phyloP scores from a whole-genome alignment of 169 alveolate genomes.

The Besnoitia besnoiti region DNA sequence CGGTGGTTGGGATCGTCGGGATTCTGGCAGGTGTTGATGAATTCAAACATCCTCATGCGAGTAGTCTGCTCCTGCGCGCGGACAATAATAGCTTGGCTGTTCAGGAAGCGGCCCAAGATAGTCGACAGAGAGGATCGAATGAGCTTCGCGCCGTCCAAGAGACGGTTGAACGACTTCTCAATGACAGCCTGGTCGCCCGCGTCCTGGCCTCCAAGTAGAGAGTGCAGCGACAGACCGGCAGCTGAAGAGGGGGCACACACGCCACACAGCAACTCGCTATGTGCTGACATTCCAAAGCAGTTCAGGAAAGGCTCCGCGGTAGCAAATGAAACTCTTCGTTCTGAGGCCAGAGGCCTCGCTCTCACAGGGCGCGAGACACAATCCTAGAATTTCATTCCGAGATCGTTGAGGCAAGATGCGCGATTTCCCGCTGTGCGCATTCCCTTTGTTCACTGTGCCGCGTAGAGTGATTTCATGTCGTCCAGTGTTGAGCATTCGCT shows the following conservation, averaged over 20 bases:
- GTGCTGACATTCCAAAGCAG: too few species aligned
- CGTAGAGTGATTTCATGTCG: too few species aligned
- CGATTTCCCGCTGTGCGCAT: too few species aligned
- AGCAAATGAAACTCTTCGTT: too few species aligned
- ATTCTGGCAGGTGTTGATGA: slow-evolving; percentile 37
- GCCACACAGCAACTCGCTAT: neutral
- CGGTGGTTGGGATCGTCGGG: slow-evolving; percentile 20
- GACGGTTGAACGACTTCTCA: neutral
- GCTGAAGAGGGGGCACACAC: neutral
- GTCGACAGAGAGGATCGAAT: neutral
- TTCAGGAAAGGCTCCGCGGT: too few species aligned
- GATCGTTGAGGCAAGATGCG: too few species aligned
- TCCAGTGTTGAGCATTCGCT: too few species aligned
- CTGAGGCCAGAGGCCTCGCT: too few species aligned
- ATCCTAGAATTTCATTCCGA: too few species aligned
- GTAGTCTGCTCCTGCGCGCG: slow-evolving; percentile 37
- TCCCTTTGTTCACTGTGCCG: too few species aligned
- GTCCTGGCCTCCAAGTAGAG: slow-evolving; percentile 11
- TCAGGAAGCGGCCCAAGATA: slow-evolving; percentile 47
- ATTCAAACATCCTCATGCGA: slow-evolving; percentile 53
- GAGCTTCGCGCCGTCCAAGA: neutral
- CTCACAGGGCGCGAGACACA: too few species aligned
- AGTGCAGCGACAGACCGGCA: slow-evolving; percentile 36
- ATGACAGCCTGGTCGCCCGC: neutral
- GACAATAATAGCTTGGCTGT: slow-evolving; percentile 19